Percentiles rank a stretch among this genome's conserved stretches.
Conservation (phyloP, 2,329 filamentous ascomycete genomes). For the Xylaria sp. region DNA sequence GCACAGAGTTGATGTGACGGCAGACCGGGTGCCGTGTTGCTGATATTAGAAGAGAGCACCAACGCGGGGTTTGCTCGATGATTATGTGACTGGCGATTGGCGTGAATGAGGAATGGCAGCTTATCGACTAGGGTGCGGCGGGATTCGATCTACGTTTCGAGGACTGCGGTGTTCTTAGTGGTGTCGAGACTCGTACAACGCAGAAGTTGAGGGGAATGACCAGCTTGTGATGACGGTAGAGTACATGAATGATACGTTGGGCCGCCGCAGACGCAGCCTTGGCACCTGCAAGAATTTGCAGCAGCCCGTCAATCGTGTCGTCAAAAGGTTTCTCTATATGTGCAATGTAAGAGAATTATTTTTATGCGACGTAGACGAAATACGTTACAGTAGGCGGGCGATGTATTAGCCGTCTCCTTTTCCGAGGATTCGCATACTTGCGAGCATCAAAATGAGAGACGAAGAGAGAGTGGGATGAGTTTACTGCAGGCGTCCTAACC, state of each 20-base stretch:
- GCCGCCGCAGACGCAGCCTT: constrained; percentile 22
- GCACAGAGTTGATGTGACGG: constrained; percentile 26
- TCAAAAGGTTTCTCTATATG: constrained; percentile 12
- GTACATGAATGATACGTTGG: constrained; percentile 17
- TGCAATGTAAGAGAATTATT: background rate
- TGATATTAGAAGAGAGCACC: constrained; percentile 6
- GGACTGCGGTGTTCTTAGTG: constrained; percentile 11
- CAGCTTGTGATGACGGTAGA: constrained; percentile 13
- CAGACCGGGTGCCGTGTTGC: constrained; percentile 15
- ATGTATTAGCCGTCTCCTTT: constrained; percentile 13
- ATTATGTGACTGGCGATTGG: background rate
- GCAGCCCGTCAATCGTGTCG: constrained; percentile 23
- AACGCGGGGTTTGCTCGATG: background rate
- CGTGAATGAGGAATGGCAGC: too few relatives aligned
- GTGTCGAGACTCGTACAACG: constrained; percentile 5
- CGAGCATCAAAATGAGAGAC: constrained; percentile 25
- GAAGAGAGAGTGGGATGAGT: too few relatives aligned
- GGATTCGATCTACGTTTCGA: constrained; percentile 7
- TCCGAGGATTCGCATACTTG: constrained; percentile 14
- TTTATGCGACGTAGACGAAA: constrained; percentile 33
- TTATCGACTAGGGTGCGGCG: constrained; percentile 7
- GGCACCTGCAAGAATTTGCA: constrained; percentile 24
- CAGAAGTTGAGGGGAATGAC: too few relatives aligned
- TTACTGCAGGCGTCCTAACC: too few relatives aligned
- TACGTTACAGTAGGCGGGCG: constrained; percentile 11